phyloP scores from a whole-genome alignment of 495 filamentous ascomycete genomes.

The Penicillium pulvis region DNA sequence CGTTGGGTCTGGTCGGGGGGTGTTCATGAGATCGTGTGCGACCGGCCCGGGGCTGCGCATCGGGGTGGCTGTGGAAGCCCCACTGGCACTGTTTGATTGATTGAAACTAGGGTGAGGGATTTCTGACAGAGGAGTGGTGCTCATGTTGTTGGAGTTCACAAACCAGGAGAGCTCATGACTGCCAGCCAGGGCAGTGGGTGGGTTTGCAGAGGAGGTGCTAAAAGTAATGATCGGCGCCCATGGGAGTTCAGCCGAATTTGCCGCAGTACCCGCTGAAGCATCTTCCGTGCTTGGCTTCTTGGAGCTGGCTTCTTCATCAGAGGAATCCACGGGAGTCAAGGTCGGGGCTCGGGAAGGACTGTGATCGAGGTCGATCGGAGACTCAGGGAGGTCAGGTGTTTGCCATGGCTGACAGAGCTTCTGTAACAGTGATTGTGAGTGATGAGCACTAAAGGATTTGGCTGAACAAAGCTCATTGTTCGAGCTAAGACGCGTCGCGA shows the following conservation, averaged over 20 bases:
- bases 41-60: not conserved
- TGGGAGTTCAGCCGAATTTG: not conserved
- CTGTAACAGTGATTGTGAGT: not conserved
- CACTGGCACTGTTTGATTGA: not conserved
- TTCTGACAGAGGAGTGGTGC: not conserved
- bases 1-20: conserved; percentile 5
- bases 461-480: not conserved
- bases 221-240: conserved; percentile 13
- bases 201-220: conserved; percentile 7
- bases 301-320: conserved; percentile 38
- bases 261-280: not conserved
- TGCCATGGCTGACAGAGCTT: conserved; percentile 12
- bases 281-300: conserved; percentile 4
- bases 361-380: conserved; percentile 14
- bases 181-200: not conserved
- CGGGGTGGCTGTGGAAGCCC: not conserved
- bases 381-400: conserved; percentile 8
- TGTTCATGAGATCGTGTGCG: not conserved
- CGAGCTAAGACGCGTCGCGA: not conserved
- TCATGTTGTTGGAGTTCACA: not conserved
- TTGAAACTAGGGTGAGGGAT: not conserved
- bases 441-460: not conserved
- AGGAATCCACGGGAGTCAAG: conserved; percentile 45
- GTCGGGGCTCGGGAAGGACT: conserved; percentile 28
- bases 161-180: not conserved